phyloP scores from a whole-genome alignment of 768 basidiomycete species.

The Phlebiopsis flavidoalba region DNA sequence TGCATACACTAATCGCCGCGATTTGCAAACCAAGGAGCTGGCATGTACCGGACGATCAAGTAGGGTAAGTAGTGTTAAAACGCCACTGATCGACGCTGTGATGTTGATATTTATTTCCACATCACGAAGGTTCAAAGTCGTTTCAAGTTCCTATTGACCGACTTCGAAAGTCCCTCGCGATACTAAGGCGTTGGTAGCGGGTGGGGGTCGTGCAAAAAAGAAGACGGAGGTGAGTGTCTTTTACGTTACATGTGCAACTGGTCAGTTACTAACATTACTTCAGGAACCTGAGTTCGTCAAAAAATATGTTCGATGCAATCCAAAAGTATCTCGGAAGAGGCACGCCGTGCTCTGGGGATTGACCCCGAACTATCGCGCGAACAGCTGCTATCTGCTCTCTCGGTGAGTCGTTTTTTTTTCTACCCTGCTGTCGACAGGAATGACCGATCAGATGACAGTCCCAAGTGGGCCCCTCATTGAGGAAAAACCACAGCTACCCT shows the following conservation, averaged over 20 bases:
- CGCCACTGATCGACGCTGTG: background rate
- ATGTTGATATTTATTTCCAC: background rate
- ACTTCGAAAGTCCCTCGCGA: constrained; percentile 91
- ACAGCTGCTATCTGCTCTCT: constrained; percentile 58
- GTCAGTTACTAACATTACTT: background rate
- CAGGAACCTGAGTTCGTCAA: constrained; percentile 86
- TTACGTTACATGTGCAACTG: background rate
- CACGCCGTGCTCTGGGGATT: constrained; percentile 61
- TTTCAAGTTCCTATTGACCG: constrained; percentile 86
- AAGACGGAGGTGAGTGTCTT: constrained; percentile 50
- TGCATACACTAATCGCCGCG: constrained; percentile 83
- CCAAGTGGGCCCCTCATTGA: constrained; percentile 77
- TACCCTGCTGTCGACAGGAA: background rate
- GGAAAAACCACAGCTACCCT: constrained; percentile 89
- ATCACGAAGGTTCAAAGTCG: constrained; percentile 73
- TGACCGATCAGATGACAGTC: constrained; percentile 8
- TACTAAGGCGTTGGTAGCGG: constrained; percentile 90
- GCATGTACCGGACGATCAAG: constrained; percentile 83
- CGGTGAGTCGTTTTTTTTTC: constrained; percentile 49
- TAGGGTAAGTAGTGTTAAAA: constrained; percentile 55
- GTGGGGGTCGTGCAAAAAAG: constrained; percentile 75
- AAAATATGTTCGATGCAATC: constrained; percentile 71
- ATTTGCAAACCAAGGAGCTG: constrained; percentile 58
- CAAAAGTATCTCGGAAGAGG: constrained; percentile 84
- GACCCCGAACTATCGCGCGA: constrained; percentile 68